Conservation (phyloP, 2,329 filamentous ascomycete species). For the Epichloe sp. region DNA sequence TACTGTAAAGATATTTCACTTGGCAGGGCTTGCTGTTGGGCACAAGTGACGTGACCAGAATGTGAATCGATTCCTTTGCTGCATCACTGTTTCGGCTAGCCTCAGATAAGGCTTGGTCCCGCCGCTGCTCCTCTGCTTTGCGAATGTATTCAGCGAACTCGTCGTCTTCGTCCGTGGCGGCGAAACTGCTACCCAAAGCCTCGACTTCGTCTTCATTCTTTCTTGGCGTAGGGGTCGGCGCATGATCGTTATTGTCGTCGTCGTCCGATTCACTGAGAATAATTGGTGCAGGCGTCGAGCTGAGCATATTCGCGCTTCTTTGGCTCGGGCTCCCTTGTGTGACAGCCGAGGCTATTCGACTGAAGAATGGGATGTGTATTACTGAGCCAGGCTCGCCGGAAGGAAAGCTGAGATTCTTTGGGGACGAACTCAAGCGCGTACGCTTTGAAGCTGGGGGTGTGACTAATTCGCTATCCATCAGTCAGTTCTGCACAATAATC, state of each 20-base stretch:
- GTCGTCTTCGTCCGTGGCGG: conserved; percentile 22
- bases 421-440: conserved; percentile 14
- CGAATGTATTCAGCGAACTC: conserved; percentile 33
- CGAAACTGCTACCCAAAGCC: conserved; percentile 12
- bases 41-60: conserved; percentile 49
- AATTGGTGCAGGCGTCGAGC: conserved; percentile 7
- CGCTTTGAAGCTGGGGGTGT: conserved; percentile 28
- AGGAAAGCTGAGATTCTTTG: conserved; percentile 7
- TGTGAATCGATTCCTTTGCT: conserved; percentile 15
- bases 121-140: conserved; percentile 23
- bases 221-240: conserved; percentile 1
- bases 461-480: conserved; percentile 16
- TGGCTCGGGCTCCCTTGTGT: not conserved
- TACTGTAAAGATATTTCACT: conserved; percentile 52
- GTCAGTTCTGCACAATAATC: not conserved
- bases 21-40: conserved; percentile 41
- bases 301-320: not conserved
- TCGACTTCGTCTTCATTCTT: conserved; percentile 13
- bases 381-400: conserved; percentile 6
- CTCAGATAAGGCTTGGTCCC: conserved; percentile 12
- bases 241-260: conserved; percentile 7
- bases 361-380: conserved; percentile 6
- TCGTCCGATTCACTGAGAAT: conserved; percentile 22
- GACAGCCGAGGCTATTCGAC: conserved; percentile 4
- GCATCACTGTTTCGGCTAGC: conserved; percentile 7